Conservation (phyloP, 2,329 filamentous ascomycete species). For the Mycosphaerella arachidis region DNA sequence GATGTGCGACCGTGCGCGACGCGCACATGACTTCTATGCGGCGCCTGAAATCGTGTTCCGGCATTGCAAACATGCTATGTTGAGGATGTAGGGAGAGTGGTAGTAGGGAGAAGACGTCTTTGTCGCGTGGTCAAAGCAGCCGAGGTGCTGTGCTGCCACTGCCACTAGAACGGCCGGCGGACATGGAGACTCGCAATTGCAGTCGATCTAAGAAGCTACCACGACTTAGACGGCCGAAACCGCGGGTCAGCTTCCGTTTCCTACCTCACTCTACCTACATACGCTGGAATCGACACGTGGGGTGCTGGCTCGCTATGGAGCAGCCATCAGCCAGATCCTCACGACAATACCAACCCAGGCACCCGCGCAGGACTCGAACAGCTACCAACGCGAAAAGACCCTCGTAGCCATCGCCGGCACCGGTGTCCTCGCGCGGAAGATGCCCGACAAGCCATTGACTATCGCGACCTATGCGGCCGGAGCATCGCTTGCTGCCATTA, state of each 20-base stretch:
- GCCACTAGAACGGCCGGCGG: background rate
- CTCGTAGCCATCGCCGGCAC: constrained; percentile 30
- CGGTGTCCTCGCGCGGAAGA: constrained; percentile 35
- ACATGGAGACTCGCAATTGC: background rate
- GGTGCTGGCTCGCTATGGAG: constrained; percentile 19
- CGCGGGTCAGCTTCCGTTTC: no score
- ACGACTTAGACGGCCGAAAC: no score
- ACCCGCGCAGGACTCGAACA: constrained; percentile 1
- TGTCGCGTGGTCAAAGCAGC: no score
- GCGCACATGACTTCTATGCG: no score
- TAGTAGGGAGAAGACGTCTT: no score
- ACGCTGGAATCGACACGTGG: no score
- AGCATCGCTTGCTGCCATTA: constrained; percentile 88
- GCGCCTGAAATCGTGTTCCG: no score
- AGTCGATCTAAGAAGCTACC: no score
- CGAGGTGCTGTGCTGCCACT: background rate
- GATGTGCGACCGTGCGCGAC: no score
- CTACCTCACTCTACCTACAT: no score
- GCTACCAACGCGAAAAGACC: constrained; percentile 22
- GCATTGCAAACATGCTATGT: no score
- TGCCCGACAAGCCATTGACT: constrained; percentile 78
- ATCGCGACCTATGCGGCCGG: constrained; percentile 92
- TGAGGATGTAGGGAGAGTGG: no score
- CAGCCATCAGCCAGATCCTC: constrained; percentile 7
- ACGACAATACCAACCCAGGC: constrained; percentile 5